These are phyloP conservation scores for Noccaea bulbosa DNA, from an alignment of 345 rosid genomes.

Conservation along the genomic window DNA sequence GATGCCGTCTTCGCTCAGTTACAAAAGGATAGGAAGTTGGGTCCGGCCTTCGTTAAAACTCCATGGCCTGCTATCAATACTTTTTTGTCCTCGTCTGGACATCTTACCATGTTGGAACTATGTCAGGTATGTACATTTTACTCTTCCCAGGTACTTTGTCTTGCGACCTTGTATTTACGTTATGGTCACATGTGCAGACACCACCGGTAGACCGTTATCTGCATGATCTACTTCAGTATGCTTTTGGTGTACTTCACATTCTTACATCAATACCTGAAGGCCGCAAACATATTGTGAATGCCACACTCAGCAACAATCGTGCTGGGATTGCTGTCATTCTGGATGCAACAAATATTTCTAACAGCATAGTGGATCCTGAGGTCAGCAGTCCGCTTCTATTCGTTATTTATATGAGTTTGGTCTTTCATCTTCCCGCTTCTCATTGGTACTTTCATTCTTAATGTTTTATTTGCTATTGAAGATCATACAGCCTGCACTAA, in stretches of 20 bases:
- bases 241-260: constrained; percentile 94
- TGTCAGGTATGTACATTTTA: constrained; percentile 71
- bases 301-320: constrained; percentile 87
- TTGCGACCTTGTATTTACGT: constrained; percentile 29
- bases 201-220: constrained; percentile 95
- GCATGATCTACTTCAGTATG: constrained; percentile 97
- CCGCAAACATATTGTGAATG: constrained; percentile 86
- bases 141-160: constrained; percentile 8
- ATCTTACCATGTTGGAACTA: constrained; percentile 86
- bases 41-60: constrained; percentile 85
- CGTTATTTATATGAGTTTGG: constrained; percentile 25
- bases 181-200: constrained; percentile 60
- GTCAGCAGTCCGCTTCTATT: constrained; percentile 46
- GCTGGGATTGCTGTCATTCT: constrained; percentile 89
- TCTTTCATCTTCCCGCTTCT: constrained; percentile 32
- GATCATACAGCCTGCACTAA: constrained; percentile 95
- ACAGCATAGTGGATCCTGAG: constrained; percentile 93
- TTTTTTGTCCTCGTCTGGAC: constrained; percentile 77
- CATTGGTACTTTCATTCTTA: constrained; percentile 21
- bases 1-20: constrained; percentile 89
- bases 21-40: constrained; percentile 95
- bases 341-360: constrained; percentile 86
- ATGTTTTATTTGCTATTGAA: constrained; percentile 48
- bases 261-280: constrained; percentile 80
- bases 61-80: constrained; percentile 88